Evolutionary conservation across 306 rosid genomes (phyloP).

Genomic region (Ammopiptanthus mongolicus): DNA sequence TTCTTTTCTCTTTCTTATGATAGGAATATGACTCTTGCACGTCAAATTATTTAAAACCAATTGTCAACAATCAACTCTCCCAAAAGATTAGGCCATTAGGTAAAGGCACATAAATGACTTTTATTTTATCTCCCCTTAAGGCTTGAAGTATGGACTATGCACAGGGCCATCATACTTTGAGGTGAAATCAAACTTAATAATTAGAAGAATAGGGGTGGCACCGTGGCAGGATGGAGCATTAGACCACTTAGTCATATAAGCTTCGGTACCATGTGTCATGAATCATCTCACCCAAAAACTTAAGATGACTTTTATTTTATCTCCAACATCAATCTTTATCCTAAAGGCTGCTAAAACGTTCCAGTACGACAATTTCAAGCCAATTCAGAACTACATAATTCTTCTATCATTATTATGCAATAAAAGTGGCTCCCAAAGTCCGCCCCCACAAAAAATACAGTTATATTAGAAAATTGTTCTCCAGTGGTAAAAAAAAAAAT

Average conservation of each 20-base stretch:
- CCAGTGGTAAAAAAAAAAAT: neutral
- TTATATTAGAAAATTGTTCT: neutral
- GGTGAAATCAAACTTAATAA: neutral
- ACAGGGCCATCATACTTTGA: neutral
- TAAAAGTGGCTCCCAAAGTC: neutral
- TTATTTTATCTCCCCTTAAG: neutral
- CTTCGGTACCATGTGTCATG: too few species aligned
- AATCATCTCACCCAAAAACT: too few species aligned
- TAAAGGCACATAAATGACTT: neutral
- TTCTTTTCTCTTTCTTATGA: neutral
- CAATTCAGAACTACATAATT: neutral
- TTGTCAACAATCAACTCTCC: neutral
- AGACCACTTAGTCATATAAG: neutral
- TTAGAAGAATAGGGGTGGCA: neutral
- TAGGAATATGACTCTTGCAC: neutral
- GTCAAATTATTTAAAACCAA: neutral
- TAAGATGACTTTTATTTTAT: too few species aligned
- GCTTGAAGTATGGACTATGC: too few species aligned
- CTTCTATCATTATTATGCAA: neutral
- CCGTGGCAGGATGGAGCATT: neutral
- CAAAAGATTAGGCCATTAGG: neutral
- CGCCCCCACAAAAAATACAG: neutral
- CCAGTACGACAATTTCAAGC: neutral
- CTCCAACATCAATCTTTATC: neutral
- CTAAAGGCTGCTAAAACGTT: neutral